phyloP scores from a whole-genome alignment of 345 rosid species.

The Angophora floribunda region DNA sequence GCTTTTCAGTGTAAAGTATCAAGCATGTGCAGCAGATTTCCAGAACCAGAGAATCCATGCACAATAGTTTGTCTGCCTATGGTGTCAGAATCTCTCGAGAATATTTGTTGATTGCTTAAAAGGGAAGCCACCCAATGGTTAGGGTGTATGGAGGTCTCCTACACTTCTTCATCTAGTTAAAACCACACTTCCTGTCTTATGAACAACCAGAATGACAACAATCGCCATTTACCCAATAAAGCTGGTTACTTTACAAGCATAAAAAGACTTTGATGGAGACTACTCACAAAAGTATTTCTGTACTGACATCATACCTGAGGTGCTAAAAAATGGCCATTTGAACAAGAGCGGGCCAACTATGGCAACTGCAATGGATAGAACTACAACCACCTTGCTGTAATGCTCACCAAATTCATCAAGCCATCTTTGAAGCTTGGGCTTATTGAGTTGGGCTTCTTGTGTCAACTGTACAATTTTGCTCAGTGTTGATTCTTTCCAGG shows the following conservation, averaged over 20 bases:
- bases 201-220: not conserved
- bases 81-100: not conserved
- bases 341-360: slow-evolving; percentile 80
- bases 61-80: not conserved
- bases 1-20: not conserved
- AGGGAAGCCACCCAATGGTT: not conserved
- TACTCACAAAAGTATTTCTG: not conserved
- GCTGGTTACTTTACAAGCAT: not conserved
- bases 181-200: not conserved
- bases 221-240: not conserved
- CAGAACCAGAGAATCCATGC: not conserved
- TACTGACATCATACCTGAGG: slow-evolving; percentile 46
- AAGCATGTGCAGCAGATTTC: not conserved
- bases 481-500: slow-evolving; percentile 90
- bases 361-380: slow-evolving; percentile 70
- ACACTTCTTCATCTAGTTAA: not conserved
- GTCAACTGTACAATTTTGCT: slow-evolving; percentile 88
- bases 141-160: not conserved
- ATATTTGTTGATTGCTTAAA: not conserved
- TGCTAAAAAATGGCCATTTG: slow-evolving; percentile 86
- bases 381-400: slow-evolving; percentile 88
- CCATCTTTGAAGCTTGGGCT: slow-evolving; percentile 94
- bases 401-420: slow-evolving; percentile 92
- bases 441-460: slow-evolving; percentile 87
- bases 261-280: not conserved